phyloP scores from a whole-genome alignment of 2,329 filamentous ascomycete species.

The Cryoendolithus antarcticus region DNA sequence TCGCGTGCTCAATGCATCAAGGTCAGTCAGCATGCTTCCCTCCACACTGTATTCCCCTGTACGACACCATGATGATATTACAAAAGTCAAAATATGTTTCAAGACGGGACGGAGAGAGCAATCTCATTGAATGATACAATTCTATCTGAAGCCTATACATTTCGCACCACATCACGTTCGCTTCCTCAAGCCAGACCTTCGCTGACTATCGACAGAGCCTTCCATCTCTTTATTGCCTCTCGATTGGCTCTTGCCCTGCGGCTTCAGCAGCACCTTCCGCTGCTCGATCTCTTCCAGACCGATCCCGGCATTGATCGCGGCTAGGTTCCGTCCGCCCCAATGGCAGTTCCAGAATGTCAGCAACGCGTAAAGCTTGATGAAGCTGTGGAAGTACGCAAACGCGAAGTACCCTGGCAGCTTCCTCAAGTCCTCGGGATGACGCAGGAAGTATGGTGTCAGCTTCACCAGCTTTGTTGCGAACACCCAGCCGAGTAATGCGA shows the following conservation, averaged over 20 bases:
- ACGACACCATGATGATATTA: slow-evolving; percentile 15
- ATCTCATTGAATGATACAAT: slow-evolving; percentile 12
- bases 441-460: slow-evolving; percentile 71
- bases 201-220: too few relatives aligned
- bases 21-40: not conserved
- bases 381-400: slow-evolving; percentile 85
- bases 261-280: too few relatives aligned
- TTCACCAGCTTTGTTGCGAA: slow-evolving; percentile 44
- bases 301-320: too few relatives aligned
- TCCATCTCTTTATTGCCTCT: too few relatives aligned
- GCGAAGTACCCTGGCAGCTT: slow-evolving; percentile 74
- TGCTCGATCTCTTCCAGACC: too few relatives aligned
- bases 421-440: slow-evolving; percentile 68
- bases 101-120: slow-evolving; percentile 21
- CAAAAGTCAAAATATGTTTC: slow-evolving; percentile 21
- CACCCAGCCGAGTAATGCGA: too few relatives aligned
- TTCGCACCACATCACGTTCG: too few relatives aligned
- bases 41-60: not conserved
- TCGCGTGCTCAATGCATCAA: too few relatives aligned
- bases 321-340: too few relatives aligned
- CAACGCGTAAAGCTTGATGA: slow-evolving; percentile 83
- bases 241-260: too few relatives aligned
- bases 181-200: too few relatives aligned
- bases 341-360: slow-evolving; percentile 42
- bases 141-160: slow-evolving; percentile 1